Percentiles rank a stretch among this genome's conserved stretches.
Evolutionary conservation across 192 early-diverging fungal genomes (phyloP).

Genomic region (Backusella luteola): DNA sequence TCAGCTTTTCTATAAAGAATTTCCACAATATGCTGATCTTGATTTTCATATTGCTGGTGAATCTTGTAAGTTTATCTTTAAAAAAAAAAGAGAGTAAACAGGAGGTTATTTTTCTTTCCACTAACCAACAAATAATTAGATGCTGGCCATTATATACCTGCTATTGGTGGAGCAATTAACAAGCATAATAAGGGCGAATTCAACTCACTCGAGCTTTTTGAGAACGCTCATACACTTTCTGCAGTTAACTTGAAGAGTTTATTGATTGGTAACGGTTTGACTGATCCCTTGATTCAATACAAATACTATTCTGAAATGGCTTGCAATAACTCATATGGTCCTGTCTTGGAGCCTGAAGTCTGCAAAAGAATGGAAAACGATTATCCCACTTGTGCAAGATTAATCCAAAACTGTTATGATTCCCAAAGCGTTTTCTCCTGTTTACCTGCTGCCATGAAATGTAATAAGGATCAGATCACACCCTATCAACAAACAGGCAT

Average conservation of each 20-base stretch:
- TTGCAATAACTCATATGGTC: slow-evolving; percentile 75
- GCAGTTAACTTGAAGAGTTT: slow-evolving; percentile 74
- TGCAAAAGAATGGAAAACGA: slow-evolving; percentile 78
- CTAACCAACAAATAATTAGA: slow-evolving; percentile 32
- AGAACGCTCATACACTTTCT: slow-evolving; percentile 29
- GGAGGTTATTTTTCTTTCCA: background rate
- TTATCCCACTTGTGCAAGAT: slow-evolving; percentile 75
- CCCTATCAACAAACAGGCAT: slow-evolving; percentile 80
- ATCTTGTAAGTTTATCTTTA: slow-evolving; percentile 41
- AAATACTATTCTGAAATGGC: slow-evolving; percentile 88
- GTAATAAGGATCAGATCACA: slow-evolving; percentile 78
- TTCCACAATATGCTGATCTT: slow-evolving; percentile 75
- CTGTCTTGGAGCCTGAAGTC: slow-evolving; percentile 72
- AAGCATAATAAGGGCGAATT: slow-evolving; percentile 68
- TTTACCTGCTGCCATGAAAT: slow-evolving; percentile 85
- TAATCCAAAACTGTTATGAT: slow-evolving; percentile 90
- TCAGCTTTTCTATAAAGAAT: slow-evolving; percentile 88
- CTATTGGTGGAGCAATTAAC: slow-evolving; percentile 80
- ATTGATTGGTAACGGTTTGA: slow-evolving; percentile 92
- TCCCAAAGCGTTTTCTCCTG: slow-evolving; percentile 78
- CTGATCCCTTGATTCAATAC: slow-evolving; percentile 92
- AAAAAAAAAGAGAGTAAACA: background rate
- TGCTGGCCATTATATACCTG: slow-evolving; percentile 96
- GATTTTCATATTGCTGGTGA: slow-evolving; percentile 93
- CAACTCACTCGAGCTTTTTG: background rate